These are phyloP conservation scores for Elongisporangium undulatum DNA, from an alignment of 352 stramenopile species.

Conservation along the genomic window DNA sequence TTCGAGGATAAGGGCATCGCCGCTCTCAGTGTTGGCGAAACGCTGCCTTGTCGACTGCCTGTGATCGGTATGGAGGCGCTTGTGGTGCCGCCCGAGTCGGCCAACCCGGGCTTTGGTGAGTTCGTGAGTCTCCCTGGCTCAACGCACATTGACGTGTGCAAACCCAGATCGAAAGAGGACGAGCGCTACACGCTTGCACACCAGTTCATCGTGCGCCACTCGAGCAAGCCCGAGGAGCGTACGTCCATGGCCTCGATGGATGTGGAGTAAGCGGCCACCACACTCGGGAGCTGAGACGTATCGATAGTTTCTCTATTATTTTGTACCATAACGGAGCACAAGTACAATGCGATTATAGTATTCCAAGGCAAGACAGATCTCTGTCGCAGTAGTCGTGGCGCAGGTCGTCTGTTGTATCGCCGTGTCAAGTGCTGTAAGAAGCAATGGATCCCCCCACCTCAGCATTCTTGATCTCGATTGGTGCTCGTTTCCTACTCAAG, in stretches of 20 bases:
- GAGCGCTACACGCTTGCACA: conserved; percentile 53
- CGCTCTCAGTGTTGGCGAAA: conserved; percentile 66
- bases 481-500: no score
- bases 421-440: no score
- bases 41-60: conserved; percentile 49
- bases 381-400: no score
- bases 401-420: no score
- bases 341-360: not conserved
- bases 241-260: conserved; percentile 3
- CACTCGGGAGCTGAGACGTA: not conserved
- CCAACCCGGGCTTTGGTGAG: conserved; percentile 69
- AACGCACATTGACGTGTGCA: conserved; percentile 79
- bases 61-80: conserved; percentile 70
- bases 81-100: conserved; percentile 60
- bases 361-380: no score
- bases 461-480: no score
- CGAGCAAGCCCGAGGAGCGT: conserved; percentile 7
- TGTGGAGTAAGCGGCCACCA: conserved; percentile 2
- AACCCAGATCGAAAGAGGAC: conserved; percentile 50
- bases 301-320: not conserved
- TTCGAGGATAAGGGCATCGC: conserved; percentile 49
- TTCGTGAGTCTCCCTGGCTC: conserved; percentile 55
- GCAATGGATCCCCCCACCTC: no score
- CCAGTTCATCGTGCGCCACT: conserved; percentile 39
- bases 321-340: not conserved